Base-by-base conservation (phyloP, 306 rosid genomes). In the Dalbergia oliveri region DNA sequence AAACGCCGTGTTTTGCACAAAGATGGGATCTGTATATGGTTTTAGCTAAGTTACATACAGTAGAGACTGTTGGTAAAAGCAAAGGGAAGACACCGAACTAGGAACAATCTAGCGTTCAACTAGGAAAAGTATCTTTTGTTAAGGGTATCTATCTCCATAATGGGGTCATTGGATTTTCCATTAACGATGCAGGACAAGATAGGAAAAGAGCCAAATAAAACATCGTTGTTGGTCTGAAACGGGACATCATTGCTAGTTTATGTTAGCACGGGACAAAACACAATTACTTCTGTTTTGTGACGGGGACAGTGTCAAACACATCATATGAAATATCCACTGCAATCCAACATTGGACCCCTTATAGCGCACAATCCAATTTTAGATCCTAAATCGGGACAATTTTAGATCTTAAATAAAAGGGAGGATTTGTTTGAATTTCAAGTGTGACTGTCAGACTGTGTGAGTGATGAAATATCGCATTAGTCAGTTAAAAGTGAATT, bases 181-280 rank as follows among this genome's bases (percentile, higher is more conserved):
- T 31, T 61, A 79, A 81, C 47, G 37, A 18, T 57, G 10, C n/a
- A n/a, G 51, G 62, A 39, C 74, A 80, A 9, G 69, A 65, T 18
- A 33, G 31, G 68, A 44, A 39, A 73, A 57, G 34, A 65, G 51
- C 13, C 44, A 37, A 62, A 79, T 72, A 13, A 19, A 79, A 70
- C 19, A 69, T 57, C 18, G 62, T 57, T 57, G 62, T 11, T 57
- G 62, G 4, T 67, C 11, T 43, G 43, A 58, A 61, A 79, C 51
- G 50, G 63, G 51, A 60, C 51, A 8, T 35, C 23, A 21, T 19
- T 51, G 57, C 45, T 18, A 45, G 19, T 26, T 60, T 60, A 61
- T 45, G 69, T 26, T 0, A 35, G 18, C 19, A 56, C 43, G 15
- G 49, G 64, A 5, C 9, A 26, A 10, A 4, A 68, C 39, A 57